These are phyloP conservation scores for Ormosia emarginata DNA, from an alignment of 306 rosid species.

Conservation along the genomic window DNA sequence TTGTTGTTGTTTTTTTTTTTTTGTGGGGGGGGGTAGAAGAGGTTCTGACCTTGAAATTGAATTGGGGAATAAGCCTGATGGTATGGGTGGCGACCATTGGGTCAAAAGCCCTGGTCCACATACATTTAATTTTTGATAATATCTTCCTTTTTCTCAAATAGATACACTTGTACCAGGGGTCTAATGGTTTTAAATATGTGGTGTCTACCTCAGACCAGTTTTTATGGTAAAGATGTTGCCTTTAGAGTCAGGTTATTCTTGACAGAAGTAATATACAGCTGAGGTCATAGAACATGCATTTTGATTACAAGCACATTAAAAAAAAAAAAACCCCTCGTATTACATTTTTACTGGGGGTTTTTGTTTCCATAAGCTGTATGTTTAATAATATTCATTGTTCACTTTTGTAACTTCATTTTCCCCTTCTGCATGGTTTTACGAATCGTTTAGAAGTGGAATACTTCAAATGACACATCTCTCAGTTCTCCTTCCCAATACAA, in stretches of 20 bases:
- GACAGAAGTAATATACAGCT: not conserved
- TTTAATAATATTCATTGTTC: not conserved
- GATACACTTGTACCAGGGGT: not conserved
- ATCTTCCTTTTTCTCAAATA: not conserved
- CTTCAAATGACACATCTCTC: conserved; percentile 26
- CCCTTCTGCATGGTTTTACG: conserved; percentile 13
- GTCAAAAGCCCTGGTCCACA: too few relatives aligned
- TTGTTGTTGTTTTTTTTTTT: not conserved
- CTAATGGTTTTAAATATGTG: not conserved
- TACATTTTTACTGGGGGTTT: not conserved
- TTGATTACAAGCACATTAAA: not conserved
- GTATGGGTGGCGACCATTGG: not conserved
- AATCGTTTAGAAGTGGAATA: conserved; percentile 36
- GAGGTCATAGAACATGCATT: not conserved
- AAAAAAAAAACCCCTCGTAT: not conserved
- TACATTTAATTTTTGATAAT: not conserved
- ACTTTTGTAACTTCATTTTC: not conserved
- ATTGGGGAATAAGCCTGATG: not conserved
- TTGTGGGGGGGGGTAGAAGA: not conserved
- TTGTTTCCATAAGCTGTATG: not conserved
- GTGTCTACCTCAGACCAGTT: not conserved
- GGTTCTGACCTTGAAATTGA: not conserved
- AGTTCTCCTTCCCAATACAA: conserved; percentile 47
- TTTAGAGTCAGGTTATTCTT: not conserved
- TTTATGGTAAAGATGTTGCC: not conserved